A percentile compares a stretch with the other conserved stretches of the same genome.
Evolutionary conservation across 495 filamentous ascomycete species (phyloP).

Genomic region (Lichenothelia convexa): DNA sequence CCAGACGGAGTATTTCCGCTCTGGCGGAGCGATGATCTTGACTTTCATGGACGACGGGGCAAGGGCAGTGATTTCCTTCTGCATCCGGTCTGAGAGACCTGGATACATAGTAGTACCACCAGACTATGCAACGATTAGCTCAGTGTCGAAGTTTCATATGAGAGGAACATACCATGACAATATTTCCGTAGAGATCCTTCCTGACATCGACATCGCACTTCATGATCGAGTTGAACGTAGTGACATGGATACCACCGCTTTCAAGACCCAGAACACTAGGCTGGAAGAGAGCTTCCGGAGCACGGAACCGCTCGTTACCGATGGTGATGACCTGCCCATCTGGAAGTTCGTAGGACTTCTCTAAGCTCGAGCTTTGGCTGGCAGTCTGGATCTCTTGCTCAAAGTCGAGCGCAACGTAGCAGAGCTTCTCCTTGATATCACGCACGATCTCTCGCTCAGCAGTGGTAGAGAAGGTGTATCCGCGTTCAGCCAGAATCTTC

Average conservation of each 20-base stretch:
- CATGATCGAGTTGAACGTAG: slow-evolving; percentile 99
- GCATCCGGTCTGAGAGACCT: slow-evolving; percentile 99
- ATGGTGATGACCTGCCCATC: slow-evolving; percentile 99
- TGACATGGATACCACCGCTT: slow-evolving; percentile 96
- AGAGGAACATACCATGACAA: slow-evolving; percentile 72
- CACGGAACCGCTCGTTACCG: slow-evolving; percentile 98
- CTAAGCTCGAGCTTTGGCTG: slow-evolving; percentile 89
- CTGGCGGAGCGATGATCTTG: slow-evolving; percentile 61
- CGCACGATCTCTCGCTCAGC: slow-evolving; percentile 99
- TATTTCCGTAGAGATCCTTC: slow-evolving; percentile 99
- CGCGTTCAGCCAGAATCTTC: slow-evolving; percentile 98
- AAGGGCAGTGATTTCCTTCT: slow-evolving; percentile 99
- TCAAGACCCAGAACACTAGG: slow-evolving; percentile 95
- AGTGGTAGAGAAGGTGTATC: slow-evolving; percentile 98
- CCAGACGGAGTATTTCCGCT: slow-evolving; percentile 89
- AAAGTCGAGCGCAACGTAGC: slow-evolving; percentile 98
- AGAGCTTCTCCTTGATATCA: slow-evolving; percentile 99
- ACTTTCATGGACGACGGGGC: slow-evolving; percentile 88
- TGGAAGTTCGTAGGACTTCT: slow-evolving; percentile 99
- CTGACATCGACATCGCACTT: slow-evolving; percentile 99
- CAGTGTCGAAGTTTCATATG: not conserved
- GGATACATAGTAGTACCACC: slow-evolving; percentile 99
- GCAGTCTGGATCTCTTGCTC: slow-evolving; percentile 99
- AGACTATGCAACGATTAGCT: slow-evolving; percentile 38
- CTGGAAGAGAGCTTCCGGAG: slow-evolving; percentile 98